These are phyloP conservation scores for Fraxinus ornus DNA, from an alignment of 305 asterid genomes.

Conservation along the genomic window DNA sequence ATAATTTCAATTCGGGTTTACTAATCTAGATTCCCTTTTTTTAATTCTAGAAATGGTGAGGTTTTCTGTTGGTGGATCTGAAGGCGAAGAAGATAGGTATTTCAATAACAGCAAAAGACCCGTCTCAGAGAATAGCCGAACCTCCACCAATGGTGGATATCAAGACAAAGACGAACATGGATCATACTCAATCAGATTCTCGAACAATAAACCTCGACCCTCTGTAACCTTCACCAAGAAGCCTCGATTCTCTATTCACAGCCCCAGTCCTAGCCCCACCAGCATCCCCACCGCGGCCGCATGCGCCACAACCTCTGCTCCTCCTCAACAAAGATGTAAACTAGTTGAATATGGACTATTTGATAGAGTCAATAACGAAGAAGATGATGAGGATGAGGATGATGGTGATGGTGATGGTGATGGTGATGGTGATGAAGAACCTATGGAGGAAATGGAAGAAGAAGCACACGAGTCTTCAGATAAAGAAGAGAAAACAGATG, in stretches of 20 bases:
- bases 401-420: not conserved
- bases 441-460: slow-evolving; percentile 13
- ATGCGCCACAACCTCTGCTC: slow-evolving; percentile 1
- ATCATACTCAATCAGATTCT: not conserved
- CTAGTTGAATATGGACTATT: not conserved
- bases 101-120: slow-evolving; percentile 20
- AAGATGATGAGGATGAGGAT: not conserved
- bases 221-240: not conserved
- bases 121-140: slow-evolving; percentile 28
- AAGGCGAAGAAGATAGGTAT: slow-evolving; percentile 30
- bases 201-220: not conserved
- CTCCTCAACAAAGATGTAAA: not conserved
- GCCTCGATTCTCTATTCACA: not conserved
- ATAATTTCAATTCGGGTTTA: not conserved
- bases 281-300: not conserved
- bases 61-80: slow-evolving; percentile 44
- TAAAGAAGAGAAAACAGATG: slow-evolving; percentile 8
- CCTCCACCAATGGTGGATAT: not conserved
- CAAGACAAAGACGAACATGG: not conserved
- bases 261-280: not conserved
- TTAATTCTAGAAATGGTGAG: slow-evolving; percentile 31
- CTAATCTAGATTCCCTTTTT: not conserved
- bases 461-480: slow-evolving; percentile 9
- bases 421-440: slow-evolving; percentile 3
- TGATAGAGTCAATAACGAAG: not conserved